These are phyloP conservation scores for Penicillium oxalicum DNA, from an alignment of 2,329 filamentous ascomycete genomes.

Conservation along the genomic window DNA sequence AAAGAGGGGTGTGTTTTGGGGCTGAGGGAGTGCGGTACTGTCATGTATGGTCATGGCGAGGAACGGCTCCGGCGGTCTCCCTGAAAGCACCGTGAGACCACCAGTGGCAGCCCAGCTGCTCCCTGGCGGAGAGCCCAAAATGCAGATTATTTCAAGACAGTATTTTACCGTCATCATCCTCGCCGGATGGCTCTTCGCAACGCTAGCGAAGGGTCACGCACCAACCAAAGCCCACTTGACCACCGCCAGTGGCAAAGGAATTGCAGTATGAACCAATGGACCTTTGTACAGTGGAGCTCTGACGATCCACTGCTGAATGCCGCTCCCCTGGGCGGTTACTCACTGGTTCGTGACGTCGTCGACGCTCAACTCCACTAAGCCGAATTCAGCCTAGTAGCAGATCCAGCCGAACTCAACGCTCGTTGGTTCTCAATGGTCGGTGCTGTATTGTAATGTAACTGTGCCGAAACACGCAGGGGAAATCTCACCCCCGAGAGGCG, in stretches of 20 bases:
- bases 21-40: conserved; percentile 21
- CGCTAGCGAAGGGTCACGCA: conserved; percentile 14
- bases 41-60: conserved; percentile 9
- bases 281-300: not conserved
- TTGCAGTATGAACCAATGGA: not conserved
- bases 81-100: no score
- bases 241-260: conserved; percentile 11
- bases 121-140: no score
- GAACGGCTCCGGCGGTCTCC: not conserved
- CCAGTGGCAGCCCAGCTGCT: no score
- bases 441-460: conserved; percentile 2
- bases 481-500: no score
- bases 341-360: conserved; percentile 19
- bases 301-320: conserved; percentile 1
- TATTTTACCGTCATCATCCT: conserved; percentile 2
- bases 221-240: conserved; percentile 9
- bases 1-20: conserved; percentile 29
- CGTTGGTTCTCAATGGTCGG: not conserved
- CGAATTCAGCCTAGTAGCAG: not conserved
- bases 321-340: conserved; percentile 2
- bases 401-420: not conserved
- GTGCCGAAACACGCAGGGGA: no score
- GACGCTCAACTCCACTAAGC: conserved; percentile 8
- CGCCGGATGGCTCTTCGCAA: not conserved
- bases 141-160: not conserved